Evolutionary conservation across 306 rosid genomes (phyloP).

Genomic region (Bauhinia variegata): DNA sequence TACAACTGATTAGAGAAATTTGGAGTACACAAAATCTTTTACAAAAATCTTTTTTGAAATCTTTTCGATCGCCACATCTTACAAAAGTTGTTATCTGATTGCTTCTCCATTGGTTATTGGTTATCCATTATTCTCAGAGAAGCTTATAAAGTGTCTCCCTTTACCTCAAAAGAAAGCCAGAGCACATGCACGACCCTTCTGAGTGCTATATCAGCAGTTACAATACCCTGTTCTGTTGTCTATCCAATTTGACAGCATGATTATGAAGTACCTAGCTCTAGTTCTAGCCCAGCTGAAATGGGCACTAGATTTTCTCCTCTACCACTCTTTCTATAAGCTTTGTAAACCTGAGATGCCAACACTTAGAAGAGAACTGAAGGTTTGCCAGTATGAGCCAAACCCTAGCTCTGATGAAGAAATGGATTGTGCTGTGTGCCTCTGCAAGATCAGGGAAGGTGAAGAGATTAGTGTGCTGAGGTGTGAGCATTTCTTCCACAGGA

Average conservation of each 20-base stretch:
- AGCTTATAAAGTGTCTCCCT: no score
- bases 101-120: no score
- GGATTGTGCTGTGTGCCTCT: slow-evolving; percentile 52
- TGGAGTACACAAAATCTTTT: no score
- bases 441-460: slow-evolving; percentile 49
- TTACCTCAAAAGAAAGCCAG: no score
- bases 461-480: slow-evolving; percentile 53
- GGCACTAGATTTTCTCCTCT: slow-evolving; percentile 33
- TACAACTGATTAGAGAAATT: no score
- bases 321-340: slow-evolving; percentile 35
- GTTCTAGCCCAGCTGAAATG: slow-evolving; percentile 52
- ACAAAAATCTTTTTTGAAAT: no score
- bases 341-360: neutral
- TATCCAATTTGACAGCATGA: slow-evolving; percentile 4
- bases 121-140: no score
- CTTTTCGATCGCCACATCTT: no score
- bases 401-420: neutral
- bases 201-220: no score
- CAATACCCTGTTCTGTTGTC: no score
- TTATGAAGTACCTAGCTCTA: slow-evolving; percentile 33
- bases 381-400: neutral
- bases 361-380: neutral
- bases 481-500: slow-evolving; percentile 42
- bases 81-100: no score
- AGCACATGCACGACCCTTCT: no score